phyloP scores from a whole-genome alignment of 352 stramenopile genomes.

The Pythium sukuiense region DNA sequence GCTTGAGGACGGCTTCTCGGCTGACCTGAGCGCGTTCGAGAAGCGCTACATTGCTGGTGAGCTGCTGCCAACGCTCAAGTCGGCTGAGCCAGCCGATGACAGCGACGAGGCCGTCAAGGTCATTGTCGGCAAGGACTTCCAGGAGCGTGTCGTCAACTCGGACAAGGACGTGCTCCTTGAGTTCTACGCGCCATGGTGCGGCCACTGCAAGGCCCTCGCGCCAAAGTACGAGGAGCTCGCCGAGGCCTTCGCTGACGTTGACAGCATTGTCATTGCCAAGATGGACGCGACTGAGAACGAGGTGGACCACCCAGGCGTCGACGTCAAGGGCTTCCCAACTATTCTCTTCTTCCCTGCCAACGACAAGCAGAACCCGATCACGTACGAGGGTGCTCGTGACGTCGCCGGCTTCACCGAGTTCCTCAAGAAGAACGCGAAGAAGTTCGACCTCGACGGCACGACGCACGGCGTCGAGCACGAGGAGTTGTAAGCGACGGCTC shows the following conservation, averaged over 20 bases:
- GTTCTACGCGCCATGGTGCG: constrained; percentile 84
- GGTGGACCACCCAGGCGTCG: constrained; percentile 88
- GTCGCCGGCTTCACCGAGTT: constrained; percentile 85
- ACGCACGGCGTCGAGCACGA: constrained; percentile 66
- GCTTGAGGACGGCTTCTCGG: constrained; percentile 43
- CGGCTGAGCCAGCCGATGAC: constrained; percentile 88
- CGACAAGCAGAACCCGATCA: constrained; percentile 83
- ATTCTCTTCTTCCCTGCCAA: constrained; percentile 94
- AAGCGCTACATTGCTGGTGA: constrained; percentile 84
- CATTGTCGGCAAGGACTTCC: constrained; percentile 92
- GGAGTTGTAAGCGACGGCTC: constrained; percentile 45
- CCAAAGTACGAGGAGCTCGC: constrained; percentile 91
- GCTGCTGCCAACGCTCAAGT: constrained; percentile 91
- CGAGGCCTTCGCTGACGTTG: constrained; percentile 85
- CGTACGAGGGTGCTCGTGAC: constrained; percentile 85
- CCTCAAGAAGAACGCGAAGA: constrained; percentile 87
- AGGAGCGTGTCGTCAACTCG: constrained; percentile 85
- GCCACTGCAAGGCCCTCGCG: constrained; percentile 83
- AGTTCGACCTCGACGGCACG: constrained; percentile 70
- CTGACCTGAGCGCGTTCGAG: constrained; percentile 75
- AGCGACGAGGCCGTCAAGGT: constrained; percentile 89
- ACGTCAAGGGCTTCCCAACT: constrained; percentile 94
- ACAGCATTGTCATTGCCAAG: constrained; percentile 94
- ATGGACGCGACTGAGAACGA: constrained; percentile 96
- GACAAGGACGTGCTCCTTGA: constrained; percentile 87